Evolutionary conservation across 208 protist genomes (phyloP), one percentile per base, ranked within the genome.

Genomic region (Trypanosoma lewisi): DNA sequence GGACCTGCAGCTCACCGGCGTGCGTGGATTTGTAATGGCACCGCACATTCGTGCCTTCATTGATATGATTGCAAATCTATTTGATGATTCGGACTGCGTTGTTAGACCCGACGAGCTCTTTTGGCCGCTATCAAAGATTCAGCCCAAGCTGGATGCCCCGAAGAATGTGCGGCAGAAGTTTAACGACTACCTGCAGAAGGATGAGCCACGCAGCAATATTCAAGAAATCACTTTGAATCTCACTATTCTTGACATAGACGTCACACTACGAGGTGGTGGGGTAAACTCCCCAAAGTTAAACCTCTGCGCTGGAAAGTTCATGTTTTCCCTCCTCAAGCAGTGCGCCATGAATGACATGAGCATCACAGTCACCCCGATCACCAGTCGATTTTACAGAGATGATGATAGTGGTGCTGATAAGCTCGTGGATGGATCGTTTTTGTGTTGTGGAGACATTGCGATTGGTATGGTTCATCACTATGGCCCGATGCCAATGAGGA

Each of bases 161-260:
- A 80, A 85, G 63, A 95, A 95, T 64, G 77, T 82, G 44, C 82
- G 83, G 8, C 89, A 85, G 53, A 77, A 81, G 71, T 87, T 89
- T 48, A 85, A 85, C 63, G 57, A 80, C 31, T 95, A 83, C 62
- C 45, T 91, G 8, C 75, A 85, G 67, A 67, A 62, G 47, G 80
- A 67, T 25, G 61, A 83, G 50, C 83, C 89, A n/a, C 72, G 61
- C 1, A 65, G 74, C 27, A 91, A 91, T 56, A 78, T 88, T 44
- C 55, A 85, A 28, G 86, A 95, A 65, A 67, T 88, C 31, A 78
- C 63, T 37, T 41, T 92, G 6, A 75, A 66, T 8, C 73, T 93
- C 41, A 63, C 54, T 25, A 50, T 95, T 17, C 55, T 73, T 19
- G 76, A 92, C 62, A 64, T 85, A 2, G 78, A 86, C 33, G 78